phyloP scores from a whole-genome alignment of 306 rosid species.

The Glycine tomentella region DNA sequence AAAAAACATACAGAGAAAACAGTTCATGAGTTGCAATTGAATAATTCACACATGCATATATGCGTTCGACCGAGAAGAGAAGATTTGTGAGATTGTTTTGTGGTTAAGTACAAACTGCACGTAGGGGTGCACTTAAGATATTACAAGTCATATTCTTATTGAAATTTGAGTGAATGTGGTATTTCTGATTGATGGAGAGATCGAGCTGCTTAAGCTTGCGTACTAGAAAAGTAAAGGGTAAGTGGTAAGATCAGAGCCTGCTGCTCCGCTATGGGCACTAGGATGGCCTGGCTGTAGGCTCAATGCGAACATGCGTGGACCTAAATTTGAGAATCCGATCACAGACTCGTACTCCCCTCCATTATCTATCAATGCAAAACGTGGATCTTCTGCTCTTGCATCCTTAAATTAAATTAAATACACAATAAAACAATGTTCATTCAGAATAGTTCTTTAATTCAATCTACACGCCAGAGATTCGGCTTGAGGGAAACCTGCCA shows the following conservation, averaged over 20 bases:
- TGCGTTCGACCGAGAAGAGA: not conserved
- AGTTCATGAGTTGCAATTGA: not conserved
- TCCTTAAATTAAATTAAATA: constrained; percentile 53
- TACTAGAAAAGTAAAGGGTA: constrained; percentile 66
- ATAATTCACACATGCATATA: not conserved
- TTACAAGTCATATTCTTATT: constrained; percentile 44
- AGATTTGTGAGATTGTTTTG: constrained; percentile 9
- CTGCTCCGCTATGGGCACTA: constrained; percentile 37
- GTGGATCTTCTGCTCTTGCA: constrained; percentile 67
- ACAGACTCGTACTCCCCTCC: constrained; percentile 66
- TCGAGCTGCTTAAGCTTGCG: not conserved
- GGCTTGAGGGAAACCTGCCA: not conserved
- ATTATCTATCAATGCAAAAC: constrained; percentile 64
- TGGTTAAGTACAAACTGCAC: constrained; percentile 4
- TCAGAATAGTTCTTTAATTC: not conserved
- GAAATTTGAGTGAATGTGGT: constrained; percentile 13
- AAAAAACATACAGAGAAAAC: too few relatives aligned
- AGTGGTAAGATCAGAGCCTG: constrained; percentile 69
- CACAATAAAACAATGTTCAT: not conserved
- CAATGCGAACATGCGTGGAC: constrained; percentile 70
- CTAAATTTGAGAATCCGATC: constrained; percentile 65
- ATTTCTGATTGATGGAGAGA: constrained; percentile 34
- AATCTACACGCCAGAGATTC: not conserved
- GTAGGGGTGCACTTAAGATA: constrained; percentile 9
- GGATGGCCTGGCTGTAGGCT: constrained; percentile 64